Evolutionary conservation across 768 basidiomycete species (phyloP), one percentile per base, ranked within the genome.

Genomic region (Boletus coccyginus): DNA sequence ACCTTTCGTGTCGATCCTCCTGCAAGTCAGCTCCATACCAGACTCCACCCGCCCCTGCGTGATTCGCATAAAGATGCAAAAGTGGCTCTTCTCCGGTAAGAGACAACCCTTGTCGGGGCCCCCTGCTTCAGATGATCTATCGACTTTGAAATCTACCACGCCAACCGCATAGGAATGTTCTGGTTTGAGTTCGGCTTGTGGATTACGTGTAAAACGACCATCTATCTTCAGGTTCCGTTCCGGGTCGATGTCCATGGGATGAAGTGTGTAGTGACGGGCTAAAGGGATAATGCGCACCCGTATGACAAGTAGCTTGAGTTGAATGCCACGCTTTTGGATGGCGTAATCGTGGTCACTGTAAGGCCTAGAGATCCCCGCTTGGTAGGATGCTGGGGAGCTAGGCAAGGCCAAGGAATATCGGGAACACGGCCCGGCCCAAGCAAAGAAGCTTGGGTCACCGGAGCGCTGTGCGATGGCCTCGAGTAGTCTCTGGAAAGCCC

Each of bases 271-370:
- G 41, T 49, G 8, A 5, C 5, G 32, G 0, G 43, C 2, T 5
- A 19, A 48, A 31, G 1, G 19, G 50, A 40, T 3, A 21, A 59
- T 5, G 1, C 31, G 4, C 31, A 59, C 57, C 3, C 2, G 42
- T 29, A 59, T 41, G 46, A 59, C 46, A 2, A 59, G 36, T 10
- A 53, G n/a, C 35, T 42, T 60, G 44, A 60, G 52, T 24, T 46
- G 48, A 40, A 60, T 50, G 16, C 59, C 59, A n/a, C 52, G 36
- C 21, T 60, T 60, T 19, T 43, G 52, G 21, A 60, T 54, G 27
- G 43, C 36, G 29, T 60, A 60, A 12, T 54, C 58, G 21, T 21
- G 21, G 21, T 21, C 21, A 21, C 21, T 21, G 21, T 54, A 46
- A 12, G 52, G 48, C 4, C 1, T 31, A 11, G 39, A 1, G 5